phyloP scores from a whole-genome alignment of 768 basidiomycete species.

The Tricholoma furcatifolium region DNA sequence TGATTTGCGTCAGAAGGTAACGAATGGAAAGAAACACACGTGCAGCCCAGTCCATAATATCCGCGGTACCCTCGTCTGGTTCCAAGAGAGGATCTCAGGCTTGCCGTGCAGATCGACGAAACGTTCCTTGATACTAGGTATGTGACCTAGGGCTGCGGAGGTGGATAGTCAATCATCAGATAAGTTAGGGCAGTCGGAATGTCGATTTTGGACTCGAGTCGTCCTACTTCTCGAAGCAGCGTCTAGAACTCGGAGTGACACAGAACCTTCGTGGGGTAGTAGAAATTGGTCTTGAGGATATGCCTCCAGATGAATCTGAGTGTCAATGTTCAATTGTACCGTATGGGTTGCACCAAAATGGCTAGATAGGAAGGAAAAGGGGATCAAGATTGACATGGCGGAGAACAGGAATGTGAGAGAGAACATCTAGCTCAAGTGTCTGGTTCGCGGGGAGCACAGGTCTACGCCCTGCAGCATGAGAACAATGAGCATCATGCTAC shows the following conservation, averaged over 20 bases:
- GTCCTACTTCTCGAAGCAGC: conserved; percentile 97
- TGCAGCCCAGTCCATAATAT: conserved; percentile 99
- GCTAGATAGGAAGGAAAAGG: conserved; percentile 87
- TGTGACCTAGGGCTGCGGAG: conserved; percentile 93
- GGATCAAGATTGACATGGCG: conserved; percentile 64
- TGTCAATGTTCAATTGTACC: background rate
- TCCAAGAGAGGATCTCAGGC: conserved; percentile 96
- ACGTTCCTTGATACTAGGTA: conserved; percentile 94
- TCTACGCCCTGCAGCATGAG: conserved; percentile 69
- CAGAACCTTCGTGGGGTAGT: conserved; percentile 98
- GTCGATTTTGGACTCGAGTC: conserved; percentile 59
- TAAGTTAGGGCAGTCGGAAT: background rate
- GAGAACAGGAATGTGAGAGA: conserved; percentile 62
- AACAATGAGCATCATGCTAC: conserved; percentile 68
- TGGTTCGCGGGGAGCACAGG: conserved; percentile 56
- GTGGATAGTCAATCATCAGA: conserved; percentile 50
- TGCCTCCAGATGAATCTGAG: conserved; percentile 46
- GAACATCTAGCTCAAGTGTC: conserved; percentile 65
- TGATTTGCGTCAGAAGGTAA: background rate
- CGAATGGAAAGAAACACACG: conserved; percentile 43
- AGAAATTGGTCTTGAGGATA: conserved; percentile 96
- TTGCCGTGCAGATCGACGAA: conserved; percentile 87
- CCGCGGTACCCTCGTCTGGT: conserved; percentile 96
- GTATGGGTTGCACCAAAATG: conserved; percentile 19
- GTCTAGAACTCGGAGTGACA: conserved; percentile 73